phyloP scores from a whole-genome alignment of 805 yeast species.

The Sugiyamaella marilandica region DNA sequence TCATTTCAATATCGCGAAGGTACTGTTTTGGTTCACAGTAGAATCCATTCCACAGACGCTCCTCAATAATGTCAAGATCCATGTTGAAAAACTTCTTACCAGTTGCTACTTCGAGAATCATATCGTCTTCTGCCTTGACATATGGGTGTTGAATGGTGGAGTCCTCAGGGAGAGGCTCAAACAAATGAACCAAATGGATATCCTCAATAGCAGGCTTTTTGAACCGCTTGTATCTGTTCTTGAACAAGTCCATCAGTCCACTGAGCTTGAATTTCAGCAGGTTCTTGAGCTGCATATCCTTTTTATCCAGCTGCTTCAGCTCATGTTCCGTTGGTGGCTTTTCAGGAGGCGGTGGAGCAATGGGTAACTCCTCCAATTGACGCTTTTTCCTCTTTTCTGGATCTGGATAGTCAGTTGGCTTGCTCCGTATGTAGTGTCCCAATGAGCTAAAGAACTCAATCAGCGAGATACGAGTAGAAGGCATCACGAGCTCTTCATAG shows the following conservation, averaged over 20 bases:
- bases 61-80: constrained; percentile 92
- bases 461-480: constrained; percentile 45
- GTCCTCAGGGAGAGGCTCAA: constrained; percentile 48
- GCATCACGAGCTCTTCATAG: constrained; percentile 41
- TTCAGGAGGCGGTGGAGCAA: constrained; percentile 33
- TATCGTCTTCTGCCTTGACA: constrained; percentile 48
- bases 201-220: constrained; percentile 89
- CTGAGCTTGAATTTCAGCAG: constrained; percentile 79
- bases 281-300: constrained; percentile 80
- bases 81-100: constrained; percentile 75
- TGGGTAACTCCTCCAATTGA: constrained; percentile 38
- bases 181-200: constrained; percentile 61
- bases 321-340: constrained; percentile 40
- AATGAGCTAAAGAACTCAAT: constrained; percentile 51
- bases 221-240: constrained; percentile 81
- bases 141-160: constrained; percentile 31
- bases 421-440: constrained; percentile 52
- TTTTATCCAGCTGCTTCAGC: constrained; percentile 45
- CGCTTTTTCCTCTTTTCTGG: constrained; percentile 43
- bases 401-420: constrained; percentile 70
- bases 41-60: constrained; percentile 93
- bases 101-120: constrained; percentile 75
- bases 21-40: constrained; percentile 91
- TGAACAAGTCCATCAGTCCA: constrained; percentile 84
- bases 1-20: constrained; percentile 76